Evolutionary conservation across 2,329 filamentous ascomycete genomes (phyloP).

Genomic region (Microsporum ferrugineum): DNA sequence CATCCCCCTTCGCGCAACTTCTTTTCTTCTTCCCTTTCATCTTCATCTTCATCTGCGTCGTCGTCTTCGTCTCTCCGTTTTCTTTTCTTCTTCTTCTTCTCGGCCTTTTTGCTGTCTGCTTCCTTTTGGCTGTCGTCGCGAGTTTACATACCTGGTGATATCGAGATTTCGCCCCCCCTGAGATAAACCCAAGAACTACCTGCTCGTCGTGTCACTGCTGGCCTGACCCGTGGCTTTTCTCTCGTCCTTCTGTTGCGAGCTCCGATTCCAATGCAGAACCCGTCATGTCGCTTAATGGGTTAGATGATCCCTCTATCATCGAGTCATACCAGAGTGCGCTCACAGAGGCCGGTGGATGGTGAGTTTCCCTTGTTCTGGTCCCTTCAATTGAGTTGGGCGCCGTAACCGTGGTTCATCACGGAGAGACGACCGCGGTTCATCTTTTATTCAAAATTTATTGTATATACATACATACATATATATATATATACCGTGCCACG

Average conservation of each 20-base stretch:
- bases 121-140: neutral
- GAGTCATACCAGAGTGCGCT: constrained; percentile 73
- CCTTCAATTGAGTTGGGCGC: constrained; percentile 7
- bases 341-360: constrained; percentile 89
- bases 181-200: neutral
- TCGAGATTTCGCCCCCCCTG: neutral
- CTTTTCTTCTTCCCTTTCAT: neutral
- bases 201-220: neutral
- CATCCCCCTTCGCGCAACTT: neutral
- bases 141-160: neutral
- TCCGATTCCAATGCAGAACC: constrained; percentile 15
- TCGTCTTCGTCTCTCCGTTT: neutral
- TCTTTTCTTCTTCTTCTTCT: neutral
- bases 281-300: constrained; percentile 86
- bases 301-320: constrained; percentile 68
- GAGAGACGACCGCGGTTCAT: neutral
- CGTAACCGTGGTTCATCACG: constrained; percentile 7
- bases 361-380: constrained; percentile 32
- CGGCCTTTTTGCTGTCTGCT: neutral
- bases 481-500: no score
- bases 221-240: neutral
- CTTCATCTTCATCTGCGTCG: neutral
- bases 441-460: neutral
- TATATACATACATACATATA: neutral
- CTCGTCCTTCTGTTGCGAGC: neutral